Evolutionary conservation across 352 stramenopile species (phyloP).

Genomic region (Pythium folliculosum): DNA sequence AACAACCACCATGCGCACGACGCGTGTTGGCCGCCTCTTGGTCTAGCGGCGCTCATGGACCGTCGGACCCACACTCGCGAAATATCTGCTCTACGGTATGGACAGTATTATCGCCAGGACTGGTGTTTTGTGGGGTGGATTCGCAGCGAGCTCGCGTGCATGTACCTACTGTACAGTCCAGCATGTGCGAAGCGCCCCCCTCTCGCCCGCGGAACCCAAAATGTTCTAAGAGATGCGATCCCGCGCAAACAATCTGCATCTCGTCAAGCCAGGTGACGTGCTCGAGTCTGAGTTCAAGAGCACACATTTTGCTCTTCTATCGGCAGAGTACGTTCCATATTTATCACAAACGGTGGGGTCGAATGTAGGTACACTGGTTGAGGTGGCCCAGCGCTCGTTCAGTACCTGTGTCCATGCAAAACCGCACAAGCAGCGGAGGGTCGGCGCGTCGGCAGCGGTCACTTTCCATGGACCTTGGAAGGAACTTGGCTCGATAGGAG

Average conservation of each 20-base stretch:
- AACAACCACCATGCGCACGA: slow-evolving; percentile 2
- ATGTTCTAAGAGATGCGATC: neutral
- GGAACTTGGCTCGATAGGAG: neutral
- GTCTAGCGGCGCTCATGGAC: neutral
- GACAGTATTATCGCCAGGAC: neutral
- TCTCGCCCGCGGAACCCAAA: neutral
- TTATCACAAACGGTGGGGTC: neutral
- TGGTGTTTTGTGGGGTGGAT: neutral
- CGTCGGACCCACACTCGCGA: slow-evolving; percentile 5
- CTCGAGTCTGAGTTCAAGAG: too few relatives aligned
- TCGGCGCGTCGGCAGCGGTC: too few relatives aligned
- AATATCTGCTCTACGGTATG: slow-evolving; percentile 1
- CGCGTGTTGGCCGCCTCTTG: slow-evolving; percentile 8
- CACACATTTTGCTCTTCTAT: neutral
- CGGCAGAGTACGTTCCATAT: neutral
- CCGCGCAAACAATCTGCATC: neutral
- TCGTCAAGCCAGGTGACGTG: slow-evolving; percentile 1
- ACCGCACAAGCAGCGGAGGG: too few relatives aligned
- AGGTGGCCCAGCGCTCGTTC: too few relatives aligned
- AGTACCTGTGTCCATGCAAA: too few relatives aligned
- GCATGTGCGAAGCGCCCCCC: too few relatives aligned
- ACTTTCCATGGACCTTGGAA: neutral
- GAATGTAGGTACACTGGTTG: neutral
- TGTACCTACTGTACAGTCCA: too few relatives aligned
- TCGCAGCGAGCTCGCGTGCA: too few relatives aligned